Percentiles rank a stretch among this genome's conserved stretches.
phyloP scores from a whole-genome alignment of 2,329 filamentous ascomycete genomes.

The Aspergillus aculeatinus region DNA sequence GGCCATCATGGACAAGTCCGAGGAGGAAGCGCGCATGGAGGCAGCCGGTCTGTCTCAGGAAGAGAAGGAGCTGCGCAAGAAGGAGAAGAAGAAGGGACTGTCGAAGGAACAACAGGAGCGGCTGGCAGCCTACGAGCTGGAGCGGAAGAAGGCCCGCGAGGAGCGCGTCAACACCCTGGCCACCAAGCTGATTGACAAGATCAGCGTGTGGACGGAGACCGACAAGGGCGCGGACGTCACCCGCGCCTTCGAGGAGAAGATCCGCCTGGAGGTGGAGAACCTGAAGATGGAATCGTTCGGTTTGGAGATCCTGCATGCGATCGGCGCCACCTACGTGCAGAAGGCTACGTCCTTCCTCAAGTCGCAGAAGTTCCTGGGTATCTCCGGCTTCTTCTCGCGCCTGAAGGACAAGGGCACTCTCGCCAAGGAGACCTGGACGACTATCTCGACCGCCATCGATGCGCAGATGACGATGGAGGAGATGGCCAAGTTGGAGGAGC shows the following conservation, averaged over 20 bases:
- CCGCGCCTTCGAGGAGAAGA: conserved; percentile 88
- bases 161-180: conserved; percentile 84
- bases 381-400: conserved; percentile 89
- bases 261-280: conserved; percentile 90
- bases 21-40: conserved; percentile 69
- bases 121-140: conserved; percentile 80
- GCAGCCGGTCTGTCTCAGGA: conserved; percentile 67
- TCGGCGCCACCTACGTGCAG: conserved; percentile 83
- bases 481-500: conserved; percentile 94
- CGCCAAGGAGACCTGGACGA: conserved; percentile 98
- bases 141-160: conserved; percentile 78
- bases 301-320: conserved; percentile 91
- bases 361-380: conserved; percentile 94
- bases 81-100: conserved; percentile 86
- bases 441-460: conserved; percentile 92
- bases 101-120: conserved; percentile 93
- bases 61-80: conserved; percentile 72
- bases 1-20: conserved; percentile 83
- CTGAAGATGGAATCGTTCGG: conserved; percentile 99
- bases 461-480: conserved; percentile 98
- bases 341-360: conserved; percentile 88
- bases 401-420: conserved; percentile 95
- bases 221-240: conserved; percentile 87
- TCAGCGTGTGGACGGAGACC: conserved; percentile 96
- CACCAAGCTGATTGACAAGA: conserved; percentile 81